Evolutionary conservation across 768 basidiomycete genomes (phyloP).

Genomic region (Ramaria sp.): DNA sequence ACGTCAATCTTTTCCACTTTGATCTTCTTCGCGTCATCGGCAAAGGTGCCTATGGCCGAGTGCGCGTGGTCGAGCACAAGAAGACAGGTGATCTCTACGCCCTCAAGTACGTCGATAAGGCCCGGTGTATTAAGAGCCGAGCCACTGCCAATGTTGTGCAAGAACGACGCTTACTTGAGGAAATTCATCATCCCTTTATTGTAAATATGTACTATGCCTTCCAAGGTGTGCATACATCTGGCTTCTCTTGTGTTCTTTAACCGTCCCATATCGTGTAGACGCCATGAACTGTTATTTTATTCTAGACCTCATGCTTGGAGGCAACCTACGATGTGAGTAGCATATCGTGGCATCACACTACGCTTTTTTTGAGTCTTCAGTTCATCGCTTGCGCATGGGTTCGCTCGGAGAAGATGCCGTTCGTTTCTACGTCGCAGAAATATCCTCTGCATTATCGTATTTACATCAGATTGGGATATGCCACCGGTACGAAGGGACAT

Average conservation of each 20-base stretch:
- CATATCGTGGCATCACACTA: background rate
- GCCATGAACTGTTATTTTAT: conserved; percentile 88
- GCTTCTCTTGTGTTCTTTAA: conserved; percentile 13
- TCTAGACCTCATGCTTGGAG: conserved; percentile 91
- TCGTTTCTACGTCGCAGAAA: conserved; percentile 83
- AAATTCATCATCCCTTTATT: conserved; percentile 85
- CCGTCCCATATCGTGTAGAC: background rate
- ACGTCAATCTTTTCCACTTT: conserved; percentile 91
- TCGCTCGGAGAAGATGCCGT: conserved; percentile 62
- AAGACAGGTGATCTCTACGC: conserved; percentile 86
- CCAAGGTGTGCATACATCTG: conserved; percentile 75
- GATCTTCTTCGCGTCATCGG: conserved; percentile 92
- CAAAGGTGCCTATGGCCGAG: conserved; percentile 96
- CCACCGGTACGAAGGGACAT: conserved; percentile 58
- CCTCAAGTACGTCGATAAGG: conserved; percentile 97
- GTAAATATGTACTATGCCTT: conserved; percentile 92
- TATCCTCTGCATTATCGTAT: conserved; percentile 76
- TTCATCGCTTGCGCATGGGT: conserved; percentile 70
- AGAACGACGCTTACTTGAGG: conserved; percentile 79
- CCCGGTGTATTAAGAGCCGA: conserved; percentile 81
- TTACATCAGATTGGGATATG: conserved; percentile 88
- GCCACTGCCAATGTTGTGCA: conserved; percentile 91
- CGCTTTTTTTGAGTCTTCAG: conserved; percentile 27
- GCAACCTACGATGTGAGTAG: conserved; percentile 78
- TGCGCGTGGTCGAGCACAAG: conserved; percentile 95